Percentiles rank a stretch among this genome's conserved stretches.
These are phyloP conservation scores for Globisporangium echinulatum DNA, from an alignment of 352 stramenopile genomes.

Conservation along the genomic window DNA sequence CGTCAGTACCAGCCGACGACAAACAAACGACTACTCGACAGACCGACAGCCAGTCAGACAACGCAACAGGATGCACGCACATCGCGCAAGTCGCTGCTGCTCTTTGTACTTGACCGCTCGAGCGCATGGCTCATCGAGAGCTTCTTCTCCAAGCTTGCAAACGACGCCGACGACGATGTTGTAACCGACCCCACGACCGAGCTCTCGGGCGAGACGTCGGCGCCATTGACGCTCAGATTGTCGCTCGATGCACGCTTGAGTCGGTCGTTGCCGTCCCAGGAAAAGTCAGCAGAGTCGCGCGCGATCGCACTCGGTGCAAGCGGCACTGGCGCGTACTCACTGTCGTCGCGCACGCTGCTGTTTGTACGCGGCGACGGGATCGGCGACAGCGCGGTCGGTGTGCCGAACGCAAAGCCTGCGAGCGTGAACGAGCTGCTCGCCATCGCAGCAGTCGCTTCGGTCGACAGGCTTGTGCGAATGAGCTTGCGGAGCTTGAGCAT, in stretches of 20 bases:
- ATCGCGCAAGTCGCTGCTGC: constrained; percentile 21
- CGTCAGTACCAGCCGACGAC: neutral
- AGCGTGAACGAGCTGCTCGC: constrained; percentile 37
- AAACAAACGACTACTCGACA: neutral
- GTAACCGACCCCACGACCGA: constrained; percentile 22
- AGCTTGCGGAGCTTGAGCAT: constrained; percentile 67
- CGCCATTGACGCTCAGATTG: constrained; percentile 25
- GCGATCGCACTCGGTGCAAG: constrained; percentile 36
- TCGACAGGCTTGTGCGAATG: constrained; percentile 58
- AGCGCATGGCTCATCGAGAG: constrained; percentile 5
- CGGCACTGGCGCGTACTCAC: constrained; percentile 19
- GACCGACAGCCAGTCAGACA: neutral
- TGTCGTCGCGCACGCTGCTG: constrained; percentile 7
- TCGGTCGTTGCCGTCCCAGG: constrained; percentile 26
- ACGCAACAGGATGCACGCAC: constrained; percentile 22
- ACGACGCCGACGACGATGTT: constrained; percentile 11
- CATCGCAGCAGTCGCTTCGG: constrained; percentile 19
- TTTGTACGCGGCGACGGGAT: constrained; percentile 29
- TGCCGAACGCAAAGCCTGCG: constrained; percentile 49
- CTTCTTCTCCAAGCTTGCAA: constrained; percentile 13
- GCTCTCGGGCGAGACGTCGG: constrained; percentile 19
- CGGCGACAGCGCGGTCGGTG: constrained; percentile 35
- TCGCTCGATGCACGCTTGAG: constrained; percentile 34
- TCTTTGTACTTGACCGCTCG: constrained; percentile 8
- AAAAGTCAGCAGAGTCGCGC: constrained; percentile 18